phyloP scores from a whole-genome alignment of 108 stramenopile species.

The Skeletonema grethae region DNA sequence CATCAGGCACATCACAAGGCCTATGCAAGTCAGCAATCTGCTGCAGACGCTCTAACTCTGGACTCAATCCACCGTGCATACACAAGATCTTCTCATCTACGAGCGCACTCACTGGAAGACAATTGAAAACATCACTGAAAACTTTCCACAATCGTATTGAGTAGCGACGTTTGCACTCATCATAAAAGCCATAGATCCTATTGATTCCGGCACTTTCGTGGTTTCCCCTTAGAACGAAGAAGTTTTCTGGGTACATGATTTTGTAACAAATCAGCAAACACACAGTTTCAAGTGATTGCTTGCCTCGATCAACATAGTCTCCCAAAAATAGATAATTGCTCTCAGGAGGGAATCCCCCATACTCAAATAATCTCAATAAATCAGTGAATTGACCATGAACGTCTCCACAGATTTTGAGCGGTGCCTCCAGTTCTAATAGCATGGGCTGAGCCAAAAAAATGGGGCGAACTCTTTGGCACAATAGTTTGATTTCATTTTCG shows the following conservation, averaged over 20 bases:
- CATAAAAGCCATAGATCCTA: constrained; percentile 88
- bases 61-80: constrained; percentile 94
- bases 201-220: constrained; percentile 96
- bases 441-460: constrained; percentile 91
- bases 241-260: constrained; percentile 94
- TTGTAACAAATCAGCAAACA: constrained; percentile 90
- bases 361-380: constrained; percentile 79
- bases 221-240: constrained; percentile 93
- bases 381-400: constrained; percentile 87
- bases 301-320: constrained; percentile 93
- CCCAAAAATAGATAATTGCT: constrained; percentile 89
- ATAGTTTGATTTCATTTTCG: constrained; percentile 80
- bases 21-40: constrained; percentile 86
- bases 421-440: constrained; percentile 93
- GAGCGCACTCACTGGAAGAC: constrained; percentile 89
- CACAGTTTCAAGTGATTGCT: constrained; percentile 91
- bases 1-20: constrained; percentile 93
- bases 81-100: constrained; percentile 97
- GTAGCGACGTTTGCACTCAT: constrained; percentile 92
- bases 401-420: constrained; percentile 87
- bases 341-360: constrained; percentile 81
- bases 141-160: constrained; percentile 93
- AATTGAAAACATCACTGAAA: constrained; percentile 96
- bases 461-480: constrained; percentile 75
- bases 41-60: constrained; percentile 75